Conservation (phyloP, 768 basidiomycete genomes). For the Russula virescens region DNA sequence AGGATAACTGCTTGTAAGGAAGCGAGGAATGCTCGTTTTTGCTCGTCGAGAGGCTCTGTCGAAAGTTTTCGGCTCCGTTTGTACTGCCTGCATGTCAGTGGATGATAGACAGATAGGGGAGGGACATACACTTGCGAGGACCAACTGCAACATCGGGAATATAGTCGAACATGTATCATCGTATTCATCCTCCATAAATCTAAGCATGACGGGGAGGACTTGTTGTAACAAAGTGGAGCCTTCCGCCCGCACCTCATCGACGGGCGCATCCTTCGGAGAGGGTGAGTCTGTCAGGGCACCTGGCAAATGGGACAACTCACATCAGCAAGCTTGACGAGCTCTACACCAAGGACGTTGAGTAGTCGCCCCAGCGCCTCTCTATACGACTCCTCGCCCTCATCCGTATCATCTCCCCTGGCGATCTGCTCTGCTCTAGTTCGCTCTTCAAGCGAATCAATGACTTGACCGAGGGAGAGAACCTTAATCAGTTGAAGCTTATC, state of each 20-base stretch:
- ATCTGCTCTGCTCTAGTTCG: slow-evolving; percentile 65
- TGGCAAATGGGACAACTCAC: slow-evolving; percentile 37
- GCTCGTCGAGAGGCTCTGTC: slow-evolving; percentile 54
- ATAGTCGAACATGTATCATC: slow-evolving; percentile 86
- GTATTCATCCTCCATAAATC: slow-evolving; percentile 84
- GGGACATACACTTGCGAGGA: slow-evolving; percentile 65
- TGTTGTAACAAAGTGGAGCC: slow-evolving; percentile 59
- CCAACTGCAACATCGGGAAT: slow-evolving; percentile 69
- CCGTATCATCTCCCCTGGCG: slow-evolving; percentile 61
- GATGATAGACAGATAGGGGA: not conserved
- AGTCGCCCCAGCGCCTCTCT: slow-evolving; percentile 84
- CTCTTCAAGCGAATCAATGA: slow-evolving; percentile 73
- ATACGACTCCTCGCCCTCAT: slow-evolving; percentile 86
- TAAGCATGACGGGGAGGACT: slow-evolving; percentile 74
- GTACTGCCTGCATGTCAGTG: slow-evolving; percentile 48
- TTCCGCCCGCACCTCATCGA: slow-evolving; percentile 56
- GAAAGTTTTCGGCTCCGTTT: slow-evolving; percentile 66
- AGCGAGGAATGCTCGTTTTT: slow-evolving; percentile 69
- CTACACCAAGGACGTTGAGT: slow-evolving; percentile 74
- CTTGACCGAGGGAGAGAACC: slow-evolving; percentile 78
- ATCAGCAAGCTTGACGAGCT: slow-evolving; percentile 79
- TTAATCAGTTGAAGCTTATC: slow-evolving; percentile 89
- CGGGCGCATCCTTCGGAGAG: slow-evolving; percentile 47
- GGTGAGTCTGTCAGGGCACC: slow-evolving; percentile 4
- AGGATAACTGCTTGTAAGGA: slow-evolving; percentile 75